Percentiles rank a stretch among this genome's conserved stretches.
Conservation (phyloP, 2,329 filamentous ascomycete genomes). For the Verticillium isaacii region DNA sequence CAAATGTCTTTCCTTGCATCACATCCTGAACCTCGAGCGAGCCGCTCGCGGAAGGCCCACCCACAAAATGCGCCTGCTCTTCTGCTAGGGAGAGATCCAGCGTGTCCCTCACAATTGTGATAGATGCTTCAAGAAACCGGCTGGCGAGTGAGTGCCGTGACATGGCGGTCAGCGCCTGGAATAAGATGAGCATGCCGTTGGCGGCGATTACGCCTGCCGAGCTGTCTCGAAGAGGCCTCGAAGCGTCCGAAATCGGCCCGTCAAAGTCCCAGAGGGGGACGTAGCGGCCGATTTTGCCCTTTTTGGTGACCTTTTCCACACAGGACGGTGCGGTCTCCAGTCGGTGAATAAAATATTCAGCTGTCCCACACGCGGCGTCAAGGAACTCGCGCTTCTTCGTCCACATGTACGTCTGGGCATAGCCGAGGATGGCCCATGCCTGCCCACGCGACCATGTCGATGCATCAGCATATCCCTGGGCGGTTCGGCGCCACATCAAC, state of each 20-base stretch:
- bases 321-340: slow-evolving; percentile 22
- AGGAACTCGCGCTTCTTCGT: slow-evolving; percentile 36
- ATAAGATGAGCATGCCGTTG: slow-evolving; percentile 33
- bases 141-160: slow-evolving; percentile 1
- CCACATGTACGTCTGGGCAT: slow-evolving; percentile 42
- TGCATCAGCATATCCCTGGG: slow-evolving; percentile 37
- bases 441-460: slow-evolving; percentile 46
- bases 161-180: slow-evolving; percentile 21
- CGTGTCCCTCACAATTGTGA: slow-evolving; percentile 12
- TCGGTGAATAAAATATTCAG: slow-evolving; percentile 40
- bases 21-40: slow-evolving; percentile 5
- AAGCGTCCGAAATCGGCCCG: slow-evolving; percentile 23
- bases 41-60: neutral
- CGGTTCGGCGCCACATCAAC: slow-evolving; percentile 34
- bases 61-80: slow-evolving; percentile 16
- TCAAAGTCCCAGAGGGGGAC: slow-evolving; percentile 36
- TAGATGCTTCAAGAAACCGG: slow-evolving; percentile 8
- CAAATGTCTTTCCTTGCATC: slow-evolving; percentile 14
- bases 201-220: slow-evolving; percentile 33
- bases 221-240: slow-evolving; percentile 14
- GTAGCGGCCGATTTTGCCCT: slow-evolving; percentile 17
- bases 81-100: slow-evolving; percentile 15
- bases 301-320: slow-evolving; percentile 16
- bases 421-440: slow-evolving; percentile 43
- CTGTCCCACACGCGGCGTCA: slow-evolving; percentile 33